These are phyloP conservation scores for Agroathelia rolfsii DNA, from an alignment of 1,284 basidiomycete species.

Conservation along the genomic window DNA sequence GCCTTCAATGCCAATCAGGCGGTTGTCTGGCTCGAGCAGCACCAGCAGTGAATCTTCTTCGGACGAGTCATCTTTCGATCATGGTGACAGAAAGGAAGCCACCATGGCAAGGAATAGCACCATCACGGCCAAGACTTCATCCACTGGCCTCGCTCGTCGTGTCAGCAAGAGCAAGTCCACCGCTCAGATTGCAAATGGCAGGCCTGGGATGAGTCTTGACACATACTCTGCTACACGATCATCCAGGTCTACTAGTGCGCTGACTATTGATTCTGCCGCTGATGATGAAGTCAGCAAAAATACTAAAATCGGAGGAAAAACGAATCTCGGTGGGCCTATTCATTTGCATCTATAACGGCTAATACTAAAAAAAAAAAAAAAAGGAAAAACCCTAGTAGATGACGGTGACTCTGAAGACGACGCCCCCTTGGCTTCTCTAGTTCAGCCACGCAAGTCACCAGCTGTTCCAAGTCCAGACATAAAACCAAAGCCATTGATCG, in stretches of 20 bases:
- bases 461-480: conserved; percentile 20
- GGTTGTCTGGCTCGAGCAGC: too few species aligned
- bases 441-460: conserved; percentile 33
- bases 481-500: conserved; percentile 38
- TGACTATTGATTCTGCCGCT: conserved; percentile 26
- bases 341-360: too few species aligned
- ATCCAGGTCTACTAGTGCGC: conserved; percentile 28
- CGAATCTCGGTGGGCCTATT: too few species aligned
- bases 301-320: too few species aligned
- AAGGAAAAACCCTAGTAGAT: too few species aligned
- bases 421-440: conserved; percentile 31
- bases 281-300: conserved; percentile 28
- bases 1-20: too few species aligned
- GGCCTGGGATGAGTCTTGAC: too few species aligned
- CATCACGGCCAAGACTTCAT: conserved; percentile 25
- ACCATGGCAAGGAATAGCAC: conserved; percentile 7
- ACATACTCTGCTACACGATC: too few species aligned
- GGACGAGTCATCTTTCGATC: conserved; percentile 20
- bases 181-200: too few species aligned
- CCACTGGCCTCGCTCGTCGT: too few species aligned
- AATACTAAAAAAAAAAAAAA: too few species aligned
- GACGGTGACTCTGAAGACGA: conserved; percentile 34
- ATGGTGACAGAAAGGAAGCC: conserved; percentile 7
- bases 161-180: too few species aligned
- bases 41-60: conserved; percentile 7